Evolutionary conservation across 495 filamentous ascomycete genomes (phyloP).

Genomic region (Choiromyces venosus): DNA sequence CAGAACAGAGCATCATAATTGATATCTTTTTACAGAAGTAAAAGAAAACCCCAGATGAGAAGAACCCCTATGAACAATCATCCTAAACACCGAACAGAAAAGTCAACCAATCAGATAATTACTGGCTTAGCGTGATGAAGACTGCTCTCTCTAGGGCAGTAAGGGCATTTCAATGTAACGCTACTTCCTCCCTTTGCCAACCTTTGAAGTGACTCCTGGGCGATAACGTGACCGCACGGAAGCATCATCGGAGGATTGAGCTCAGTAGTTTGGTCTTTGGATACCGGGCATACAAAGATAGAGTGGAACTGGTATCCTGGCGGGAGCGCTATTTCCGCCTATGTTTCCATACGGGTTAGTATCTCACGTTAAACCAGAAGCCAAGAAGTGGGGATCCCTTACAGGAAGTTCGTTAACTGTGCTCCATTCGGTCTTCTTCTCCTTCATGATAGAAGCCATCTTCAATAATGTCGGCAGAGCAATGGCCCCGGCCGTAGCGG

Average conservation of each 20-base stretch:
- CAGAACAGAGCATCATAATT: not conserved
- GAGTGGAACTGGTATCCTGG: constrained; percentile 83
- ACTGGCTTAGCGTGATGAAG: constrained; percentile 72
- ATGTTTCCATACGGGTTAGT: constrained; percentile 3
- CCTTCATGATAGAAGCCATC: constrained; percentile 70
- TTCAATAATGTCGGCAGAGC: constrained; percentile 81
- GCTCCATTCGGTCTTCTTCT: constrained; percentile 91
- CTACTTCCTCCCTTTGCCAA: constrained; percentile 60
- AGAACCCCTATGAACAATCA: not conserved
- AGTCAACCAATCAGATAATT: constrained; percentile 23
- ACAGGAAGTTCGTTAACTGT: constrained; percentile 82
- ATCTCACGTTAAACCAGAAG: not conserved
- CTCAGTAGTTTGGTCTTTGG: constrained; percentile 91
- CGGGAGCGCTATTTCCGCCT: constrained; percentile 86
- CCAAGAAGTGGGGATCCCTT: constrained; percentile 22
- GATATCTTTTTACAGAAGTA: not conserved
- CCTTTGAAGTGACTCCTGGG: constrained; percentile 69
- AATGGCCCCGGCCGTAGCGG: constrained; percentile 84
- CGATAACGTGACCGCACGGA: constrained; percentile 92
- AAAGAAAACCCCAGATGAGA: not conserved
- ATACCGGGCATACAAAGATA: constrained; percentile 96
- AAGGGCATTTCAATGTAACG: constrained; percentile 84
- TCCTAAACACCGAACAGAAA: not conserved
- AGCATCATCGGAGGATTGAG: constrained; percentile 95
- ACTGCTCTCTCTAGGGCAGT: constrained; percentile 81